Conservation (phyloP, 306 rosid genomes). For the Prunus mira region DNA sequence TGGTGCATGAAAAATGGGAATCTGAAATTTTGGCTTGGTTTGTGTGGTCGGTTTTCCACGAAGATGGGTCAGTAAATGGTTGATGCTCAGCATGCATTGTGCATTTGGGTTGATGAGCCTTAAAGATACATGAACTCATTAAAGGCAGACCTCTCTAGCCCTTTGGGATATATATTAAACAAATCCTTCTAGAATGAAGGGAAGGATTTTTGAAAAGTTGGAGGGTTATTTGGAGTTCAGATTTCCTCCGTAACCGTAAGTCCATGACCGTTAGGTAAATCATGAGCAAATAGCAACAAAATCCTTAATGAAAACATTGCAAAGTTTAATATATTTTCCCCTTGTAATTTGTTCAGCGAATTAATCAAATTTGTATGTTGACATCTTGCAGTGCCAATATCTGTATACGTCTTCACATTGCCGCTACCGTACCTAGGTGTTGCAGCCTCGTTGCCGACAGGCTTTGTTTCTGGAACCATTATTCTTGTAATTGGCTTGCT, state of each 20-base stretch:
- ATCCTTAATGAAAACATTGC: background rate
- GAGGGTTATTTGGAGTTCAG: background rate
- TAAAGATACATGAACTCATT: background rate
- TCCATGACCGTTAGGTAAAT: background rate
- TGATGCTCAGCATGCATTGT: background rate
- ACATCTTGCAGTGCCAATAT: conserved; percentile 64
- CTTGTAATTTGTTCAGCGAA: background rate
- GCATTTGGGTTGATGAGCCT: background rate
- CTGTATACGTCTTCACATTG: conserved; percentile 70
- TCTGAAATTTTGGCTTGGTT: background rate
- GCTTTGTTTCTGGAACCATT: conserved; percentile 69
- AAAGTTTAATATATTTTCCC: background rate
- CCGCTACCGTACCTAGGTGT: conserved; percentile 81
- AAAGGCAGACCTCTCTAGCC: background rate
- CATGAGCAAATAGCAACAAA: background rate
- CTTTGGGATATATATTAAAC: background rate
- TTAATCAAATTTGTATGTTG: background rate
- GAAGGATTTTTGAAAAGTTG: background rate
- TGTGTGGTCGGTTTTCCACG: background rate
- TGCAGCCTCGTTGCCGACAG: conserved; percentile 68
- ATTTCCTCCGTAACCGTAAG: no score
- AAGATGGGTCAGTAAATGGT: conserved; percentile 1
- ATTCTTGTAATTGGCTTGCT: conserved; percentile 68
- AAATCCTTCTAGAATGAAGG: background rate
- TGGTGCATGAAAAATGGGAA: conserved; percentile 1